Base-by-base conservation (phyloP, 768 basidiomycete species). In the Dacryopinax primogenitus region DNA sequence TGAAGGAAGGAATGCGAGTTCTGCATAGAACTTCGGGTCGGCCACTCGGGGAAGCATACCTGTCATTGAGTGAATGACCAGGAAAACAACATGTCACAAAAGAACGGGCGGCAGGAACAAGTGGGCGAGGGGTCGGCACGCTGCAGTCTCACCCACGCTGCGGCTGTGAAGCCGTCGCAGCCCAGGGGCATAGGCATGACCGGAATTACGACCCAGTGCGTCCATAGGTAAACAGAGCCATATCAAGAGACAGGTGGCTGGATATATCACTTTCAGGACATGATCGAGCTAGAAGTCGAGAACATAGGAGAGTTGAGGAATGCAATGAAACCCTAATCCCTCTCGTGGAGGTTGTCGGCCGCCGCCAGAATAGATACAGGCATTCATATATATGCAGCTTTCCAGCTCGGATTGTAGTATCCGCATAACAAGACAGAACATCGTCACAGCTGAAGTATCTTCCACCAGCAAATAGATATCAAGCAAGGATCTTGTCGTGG, bases 51-150 rank as follows among this genome's bases (percentile, higher is more conserved):
- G 23, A 30, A 58, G 26, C 26, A 18, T 58, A 30, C 51, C 51
- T 23, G 51, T 28, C 26, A 58, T 58, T 13, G 11, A 9, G 21
- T 28, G 51, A 30, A 30, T 28, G 51, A 58, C 51, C 51, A 58
- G 51, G 51, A 32, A 58, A 58, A 58, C 51, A 58, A 18, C 51
- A 58, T 58, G 30, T 58, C 51, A 58, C 26, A 58, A 58, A 13
- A 58, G 30, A 4, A n/a, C 15, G 13, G 30, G 11, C 51, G 51
- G 21, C 51, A 58, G 23, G 51, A 32, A 32, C 51, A 23, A 30
- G 4, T 6, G 4, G 26, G 26, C 26, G 11, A 3, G 26, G 11
- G 15, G 32, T 58, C 51, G 51, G 51, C 51, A 58, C 51, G 51
- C 26, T 26, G 51, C 51, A 23, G 26, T 4, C 26, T 21, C 13